Conservation (phyloP, 139 green algal species). For the Micractinium sp. region DNA sequence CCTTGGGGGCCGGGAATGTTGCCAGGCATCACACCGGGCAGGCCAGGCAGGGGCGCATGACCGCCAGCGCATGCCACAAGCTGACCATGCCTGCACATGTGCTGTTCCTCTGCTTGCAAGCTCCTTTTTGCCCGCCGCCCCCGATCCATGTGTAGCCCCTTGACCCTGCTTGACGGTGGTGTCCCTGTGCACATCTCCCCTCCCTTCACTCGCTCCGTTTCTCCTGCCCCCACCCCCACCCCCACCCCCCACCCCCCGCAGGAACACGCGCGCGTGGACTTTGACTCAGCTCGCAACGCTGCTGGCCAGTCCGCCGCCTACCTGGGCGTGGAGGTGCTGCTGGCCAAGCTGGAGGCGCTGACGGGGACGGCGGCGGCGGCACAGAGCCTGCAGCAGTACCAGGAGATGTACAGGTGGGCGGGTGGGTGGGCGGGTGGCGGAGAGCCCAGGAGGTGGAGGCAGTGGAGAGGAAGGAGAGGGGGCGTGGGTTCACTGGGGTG, state of each 20-base stretch:
- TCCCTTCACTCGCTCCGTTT: no score
- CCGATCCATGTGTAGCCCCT: no score
- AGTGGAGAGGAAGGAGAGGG: neutral
- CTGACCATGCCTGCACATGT: no score
- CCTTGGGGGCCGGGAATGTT: no score
- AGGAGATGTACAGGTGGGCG: slow-evolving; percentile 50
- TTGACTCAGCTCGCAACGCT: slow-evolving; percentile 51
- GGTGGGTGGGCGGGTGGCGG: no score
- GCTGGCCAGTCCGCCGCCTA: slow-evolving; percentile 39
- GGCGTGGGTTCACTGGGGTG: neutral
- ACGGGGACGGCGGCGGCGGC: slow-evolving; percentile 42
- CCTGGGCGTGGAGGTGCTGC: slow-evolving; percentile 54
- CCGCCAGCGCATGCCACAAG: neutral
- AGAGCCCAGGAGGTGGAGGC: neutral
- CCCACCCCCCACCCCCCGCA: neutral
- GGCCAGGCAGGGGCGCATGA: neutral
- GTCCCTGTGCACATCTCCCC: neutral
- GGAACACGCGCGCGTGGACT: slow-evolving; percentile 55
- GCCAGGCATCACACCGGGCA: no score
- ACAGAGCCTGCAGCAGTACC: slow-evolving; percentile 35
- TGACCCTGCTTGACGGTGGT: neutral
- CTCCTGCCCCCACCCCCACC: neutral
- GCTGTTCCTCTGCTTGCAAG: no score
- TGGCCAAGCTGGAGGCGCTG: slow-evolving; percentile 74
- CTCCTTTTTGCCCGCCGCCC: no score